phyloP scores from a whole-genome alignment of 2,329 filamentous ascomycete species.

The Alternaria novae-zelandiae region DNA sequence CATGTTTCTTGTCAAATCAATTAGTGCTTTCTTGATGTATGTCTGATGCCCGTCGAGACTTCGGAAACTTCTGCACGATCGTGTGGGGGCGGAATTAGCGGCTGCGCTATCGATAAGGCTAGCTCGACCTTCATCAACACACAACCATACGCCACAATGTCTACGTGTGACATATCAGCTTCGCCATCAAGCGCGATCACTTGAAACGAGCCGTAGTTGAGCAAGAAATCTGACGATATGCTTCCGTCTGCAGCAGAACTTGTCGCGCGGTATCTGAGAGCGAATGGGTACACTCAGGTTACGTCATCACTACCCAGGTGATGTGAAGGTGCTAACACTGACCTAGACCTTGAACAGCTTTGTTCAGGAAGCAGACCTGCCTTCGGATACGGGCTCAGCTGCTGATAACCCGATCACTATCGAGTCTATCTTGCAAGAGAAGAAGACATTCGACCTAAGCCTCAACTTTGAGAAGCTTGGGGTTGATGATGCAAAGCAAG shows the following conservation, averaged over 20 bases:
- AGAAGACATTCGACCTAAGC: conserved; percentile 63
- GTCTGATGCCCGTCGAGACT: not conserved
- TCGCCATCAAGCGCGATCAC: not conserved
- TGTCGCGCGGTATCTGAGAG: conserved; percentile 51
- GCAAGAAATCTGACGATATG: conserved; percentile 17
- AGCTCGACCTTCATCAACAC: conserved; percentile 2
- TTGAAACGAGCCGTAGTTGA: not conserved
- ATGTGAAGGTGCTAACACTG: conserved; percentile 11
- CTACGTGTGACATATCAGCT: not conserved
- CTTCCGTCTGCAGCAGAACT: conserved; percentile 50
- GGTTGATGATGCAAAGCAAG: conserved; percentile 49
- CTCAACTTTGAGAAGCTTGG: conserved; percentile 63
- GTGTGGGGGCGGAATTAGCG: conserved; percentile 1
- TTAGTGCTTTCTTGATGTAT: not conserved
- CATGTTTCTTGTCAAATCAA: conserved; percentile 5
- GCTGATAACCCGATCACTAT: conserved; percentile 59
- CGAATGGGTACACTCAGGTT: conserved; percentile 52
- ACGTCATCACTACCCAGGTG: conserved; percentile 9
- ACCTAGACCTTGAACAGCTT: conserved; percentile 64
- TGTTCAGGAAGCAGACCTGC: conserved; percentile 62
- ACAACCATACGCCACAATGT: not conserved
- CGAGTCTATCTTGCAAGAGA: conserved; percentile 66
- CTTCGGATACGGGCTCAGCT: conserved; percentile 55
- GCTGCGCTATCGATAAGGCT: conserved; percentile 12
- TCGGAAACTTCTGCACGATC: conserved; percentile 8